phyloP scores from a whole-genome alignment of 2,329 filamentous ascomycete genomes.

The Sclerotiophoma versabilis region DNA sequence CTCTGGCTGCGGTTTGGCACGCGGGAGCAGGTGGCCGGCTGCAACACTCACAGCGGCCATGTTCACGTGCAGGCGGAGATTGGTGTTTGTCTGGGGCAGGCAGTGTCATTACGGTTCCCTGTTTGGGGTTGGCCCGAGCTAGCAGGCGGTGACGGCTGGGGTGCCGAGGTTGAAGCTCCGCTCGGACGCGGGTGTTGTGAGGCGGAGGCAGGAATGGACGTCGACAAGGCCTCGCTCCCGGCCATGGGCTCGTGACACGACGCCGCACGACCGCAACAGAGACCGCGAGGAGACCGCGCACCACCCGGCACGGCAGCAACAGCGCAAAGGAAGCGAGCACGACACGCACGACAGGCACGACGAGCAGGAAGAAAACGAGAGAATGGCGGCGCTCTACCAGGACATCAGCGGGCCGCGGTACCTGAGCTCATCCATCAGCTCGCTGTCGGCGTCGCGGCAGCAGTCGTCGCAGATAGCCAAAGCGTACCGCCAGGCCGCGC shows the following conservation, averaged over 20 bases:
- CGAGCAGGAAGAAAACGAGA: neutral
- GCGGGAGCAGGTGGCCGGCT: neutral
- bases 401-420: slow-evolving; percentile 63
- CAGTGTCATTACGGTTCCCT: too few relatives aligned
- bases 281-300: too few relatives aligned
- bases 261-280: neutral
- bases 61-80: slow-evolving; percentile 12
- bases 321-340: too few relatives aligned
- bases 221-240: neutral
- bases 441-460: slow-evolving; percentile 71
- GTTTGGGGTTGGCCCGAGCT: too few relatives aligned
- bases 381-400: slow-evolving; percentile 59
- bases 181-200: slow-evolving; percentile 16
- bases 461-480: slow-evolving; percentile 80
- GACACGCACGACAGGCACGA: neutral
- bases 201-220: slow-evolving; percentile 14
- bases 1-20: neutral
- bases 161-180: slow-evolving; percentile 14
- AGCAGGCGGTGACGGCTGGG: slow-evolving; percentile 6
- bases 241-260: slow-evolving; percentile 15
- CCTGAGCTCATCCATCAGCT: slow-evolving; percentile 73
- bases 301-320: neutral
- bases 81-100: neutral
- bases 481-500: slow-evolving; percentile 91
- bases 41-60: neutral